Evolutionary conservation across 2,329 filamentous ascomycete genomes (phyloP), one percentile per base, ranked within the genome.

Genomic region (Remersonia thermophila): DNA sequence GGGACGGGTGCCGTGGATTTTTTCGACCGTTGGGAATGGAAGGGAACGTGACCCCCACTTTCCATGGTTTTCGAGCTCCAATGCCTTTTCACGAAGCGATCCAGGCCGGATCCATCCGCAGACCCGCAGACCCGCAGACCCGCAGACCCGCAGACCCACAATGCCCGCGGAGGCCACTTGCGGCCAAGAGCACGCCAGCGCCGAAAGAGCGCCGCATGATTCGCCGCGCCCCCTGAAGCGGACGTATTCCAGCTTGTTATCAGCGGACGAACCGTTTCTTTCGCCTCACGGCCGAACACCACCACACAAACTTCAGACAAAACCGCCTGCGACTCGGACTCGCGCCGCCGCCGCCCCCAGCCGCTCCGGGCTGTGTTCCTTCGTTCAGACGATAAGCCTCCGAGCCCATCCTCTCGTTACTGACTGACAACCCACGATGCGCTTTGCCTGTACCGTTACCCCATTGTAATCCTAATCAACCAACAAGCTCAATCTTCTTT

Each of bases 371-470:
- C 40, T 44, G 42, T 43, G 36, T 43, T 37, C 47, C 32, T 41
- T 50, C 47, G 48, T 48, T 49, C 41, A 29, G 20, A 36, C 25
- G 16, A 36, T 29, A 33, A 38, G 25, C 39, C 38, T 36, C 35
- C 23, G 27, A 27, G 13, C 37, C 25, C 45, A 23, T 23, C 9
- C 47, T 38, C 33, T 49, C 47, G 42, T 44, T 50, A 41, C 17
- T 36, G 16, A 6, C 17, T n/a, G n/a, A n/a, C 27, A 18, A 29
- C n/a, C 35, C 5, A 5, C 20, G 20, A 32, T 37, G 16, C 18
- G 37, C 30, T 31, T 40, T 30, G 30, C 34, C 30, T 33, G 25
- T 36, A 41, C 36, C n/a, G n/a, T n/a, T 11, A 35, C 36, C 18
- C 20, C 20, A 23, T 39, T 43, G 27, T 43, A 41, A 42, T 41